Percentiles rank a stretch among this genome's conserved stretches.
phyloP scores from a whole-genome alignment of 768 basidiomycete genomes.

The Leccinum sublutescens region DNA sequence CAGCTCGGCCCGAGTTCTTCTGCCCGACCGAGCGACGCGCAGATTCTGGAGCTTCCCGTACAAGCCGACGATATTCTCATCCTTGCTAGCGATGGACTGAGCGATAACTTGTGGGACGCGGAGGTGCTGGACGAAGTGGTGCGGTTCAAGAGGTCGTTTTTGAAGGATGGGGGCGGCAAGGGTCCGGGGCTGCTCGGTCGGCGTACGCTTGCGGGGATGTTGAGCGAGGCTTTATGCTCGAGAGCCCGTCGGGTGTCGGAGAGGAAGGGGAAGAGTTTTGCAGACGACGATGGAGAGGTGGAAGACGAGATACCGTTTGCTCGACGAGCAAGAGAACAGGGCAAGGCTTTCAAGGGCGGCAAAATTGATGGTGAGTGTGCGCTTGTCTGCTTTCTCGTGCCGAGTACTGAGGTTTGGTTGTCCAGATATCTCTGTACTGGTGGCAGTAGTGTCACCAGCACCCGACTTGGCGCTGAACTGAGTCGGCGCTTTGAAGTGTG shows the following conservation, averaged over 20 bases:
- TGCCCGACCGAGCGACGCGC: constrained; percentile 67
- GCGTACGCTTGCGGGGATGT: constrained; percentile 62
- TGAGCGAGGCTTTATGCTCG: constrained; percentile 79
- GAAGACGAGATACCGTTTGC: constrained; percentile 77
- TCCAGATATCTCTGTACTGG: constrained; percentile 64
- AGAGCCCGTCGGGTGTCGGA: constrained; percentile 72
- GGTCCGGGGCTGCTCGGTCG: constrained; percentile 39
- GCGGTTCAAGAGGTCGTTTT: constrained; percentile 47
- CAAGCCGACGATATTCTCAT: constrained; percentile 73
- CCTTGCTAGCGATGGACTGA: constrained; percentile 76
- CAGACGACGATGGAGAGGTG: constrained; percentile 28
- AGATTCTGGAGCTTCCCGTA: constrained; percentile 67
- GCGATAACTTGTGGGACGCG: constrained; percentile 87
- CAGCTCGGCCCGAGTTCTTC: constrained; percentile 62
- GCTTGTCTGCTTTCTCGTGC: not conserved
- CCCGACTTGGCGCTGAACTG: constrained; percentile 23
- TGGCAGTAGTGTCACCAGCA: constrained; percentile 60
- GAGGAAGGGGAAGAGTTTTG: constrained; percentile 30
- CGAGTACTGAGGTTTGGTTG: constrained; percentile 1
- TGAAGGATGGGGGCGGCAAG: constrained; percentile 20
- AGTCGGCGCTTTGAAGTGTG: constrained; percentile 2
- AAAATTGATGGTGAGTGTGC: constrained; percentile 73
- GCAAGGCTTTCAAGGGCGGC: constrained; percentile 71
- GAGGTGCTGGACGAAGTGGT: constrained; percentile 82
- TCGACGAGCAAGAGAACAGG: constrained; percentile 71